A percentile compares a stretch with the other conserved stretches of the same genome.
Evolutionary conservation across 2,329 filamentous ascomycete species (phyloP).

Genomic region (Biscogniauxia mediterranea): DNA sequence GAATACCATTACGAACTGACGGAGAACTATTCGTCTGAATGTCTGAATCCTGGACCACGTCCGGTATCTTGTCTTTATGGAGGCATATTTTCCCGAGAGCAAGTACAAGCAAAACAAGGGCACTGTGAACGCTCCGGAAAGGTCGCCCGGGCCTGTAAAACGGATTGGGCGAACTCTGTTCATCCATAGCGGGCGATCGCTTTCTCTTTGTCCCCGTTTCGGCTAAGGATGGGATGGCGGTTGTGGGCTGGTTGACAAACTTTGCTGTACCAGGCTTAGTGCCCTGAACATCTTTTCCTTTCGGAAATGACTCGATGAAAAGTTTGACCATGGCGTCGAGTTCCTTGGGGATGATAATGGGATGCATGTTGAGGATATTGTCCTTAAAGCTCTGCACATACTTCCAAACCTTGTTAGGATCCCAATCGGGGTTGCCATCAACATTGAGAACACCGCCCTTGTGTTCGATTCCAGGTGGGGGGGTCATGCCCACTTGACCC

Average conservation of each 20-base stretch:
- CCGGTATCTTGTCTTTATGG: slow-evolving; percentile 52
- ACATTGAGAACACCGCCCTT: slow-evolving; percentile 39
- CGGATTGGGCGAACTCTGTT: slow-evolving; percentile 25
- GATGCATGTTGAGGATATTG: slow-evolving; percentile 65
- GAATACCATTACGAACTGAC: slow-evolving; percentile 48
- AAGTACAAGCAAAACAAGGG: slow-evolving; percentile 77
- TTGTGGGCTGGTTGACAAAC: slow-evolving; percentile 30
- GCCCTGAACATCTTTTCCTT: slow-evolving; percentile 21
- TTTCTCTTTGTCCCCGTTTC: slow-evolving; percentile 51
- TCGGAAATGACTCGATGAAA: slow-evolving; percentile 50
- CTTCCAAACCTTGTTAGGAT: slow-evolving; percentile 46
- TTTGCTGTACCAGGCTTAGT: slow-evolving; percentile 25
- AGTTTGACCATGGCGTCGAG: slow-evolving; percentile 52
- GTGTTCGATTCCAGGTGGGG: slow-evolving; percentile 36
- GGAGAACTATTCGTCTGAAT: slow-evolving; percentile 37
- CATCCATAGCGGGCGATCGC: slow-evolving; percentile 44
- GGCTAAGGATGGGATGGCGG: slow-evolving; percentile 21
- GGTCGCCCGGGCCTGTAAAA: slow-evolving; percentile 49
- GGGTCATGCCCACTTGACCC: slow-evolving; percentile 57
- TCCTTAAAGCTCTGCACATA: slow-evolving; percentile 59
- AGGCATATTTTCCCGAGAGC: slow-evolving; percentile 82
- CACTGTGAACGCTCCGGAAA: slow-evolving; percentile 71
- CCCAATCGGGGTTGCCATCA: slow-evolving; percentile 56
- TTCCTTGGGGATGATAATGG: slow-evolving; percentile 54
- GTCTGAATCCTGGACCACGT: slow-evolving; percentile 54